Percentiles rank a stretch among this genome's conserved stretches.
Evolutionary conservation across 2,329 filamentous ascomycete genomes (phyloP).

Genomic region (Colletotrichum sp.): DNA sequence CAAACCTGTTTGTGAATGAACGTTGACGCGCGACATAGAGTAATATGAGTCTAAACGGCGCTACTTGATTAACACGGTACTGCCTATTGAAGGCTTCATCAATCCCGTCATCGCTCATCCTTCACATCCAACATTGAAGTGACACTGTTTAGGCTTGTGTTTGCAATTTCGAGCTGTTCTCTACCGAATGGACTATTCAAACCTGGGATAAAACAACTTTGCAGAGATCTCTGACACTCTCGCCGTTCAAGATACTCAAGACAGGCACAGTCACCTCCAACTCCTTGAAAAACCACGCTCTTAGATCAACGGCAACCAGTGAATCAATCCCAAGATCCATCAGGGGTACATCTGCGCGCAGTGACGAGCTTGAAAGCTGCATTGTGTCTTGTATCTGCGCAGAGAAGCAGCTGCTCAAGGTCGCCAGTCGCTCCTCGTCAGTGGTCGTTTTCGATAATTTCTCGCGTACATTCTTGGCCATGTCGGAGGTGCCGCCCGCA

Average conservation of each 20-base stretch:
- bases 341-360: background rate
- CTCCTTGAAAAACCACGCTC: slow-evolving; percentile 52
- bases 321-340: slow-evolving; percentile 29
- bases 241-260: slow-evolving; percentile 46
- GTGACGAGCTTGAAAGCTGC: background rate
- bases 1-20: background rate
- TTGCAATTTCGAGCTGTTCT: background rate
- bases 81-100: background rate
- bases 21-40: background rate
- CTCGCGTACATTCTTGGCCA: background rate
- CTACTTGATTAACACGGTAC: background rate
- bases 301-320: slow-evolving; percentile 36
- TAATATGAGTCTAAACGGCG: background rate
- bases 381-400: background rate
- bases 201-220: background rate
- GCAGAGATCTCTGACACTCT: slow-evolving; percentile 16
- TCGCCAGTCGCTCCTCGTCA: background rate
- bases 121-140: background rate
- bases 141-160: background rate
- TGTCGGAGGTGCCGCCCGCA: background rate
- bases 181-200: background rate
- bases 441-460: background rate
- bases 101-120: background rate
- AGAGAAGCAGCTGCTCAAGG: background rate
- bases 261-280: slow-evolving; percentile 48